Evolutionary conservation across 495 filamentous ascomycete species (phyloP).

Genomic region (Penicillium alfredii): DNA sequence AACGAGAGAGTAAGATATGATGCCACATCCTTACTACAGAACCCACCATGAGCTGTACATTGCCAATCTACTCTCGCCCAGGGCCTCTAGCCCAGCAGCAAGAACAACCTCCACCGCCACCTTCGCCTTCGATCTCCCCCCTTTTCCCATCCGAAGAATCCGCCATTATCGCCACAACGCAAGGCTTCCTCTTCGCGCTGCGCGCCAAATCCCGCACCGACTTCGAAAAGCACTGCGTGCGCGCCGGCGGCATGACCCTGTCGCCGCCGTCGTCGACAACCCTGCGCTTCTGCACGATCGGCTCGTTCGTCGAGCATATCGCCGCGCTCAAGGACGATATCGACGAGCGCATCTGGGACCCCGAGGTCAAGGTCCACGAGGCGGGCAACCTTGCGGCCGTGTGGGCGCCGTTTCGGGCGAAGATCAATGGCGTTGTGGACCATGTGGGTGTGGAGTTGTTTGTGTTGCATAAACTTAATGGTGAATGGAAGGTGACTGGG

Average conservation of each 20-base stretch:
- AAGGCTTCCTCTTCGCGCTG: slow-evolving; percentile 32
- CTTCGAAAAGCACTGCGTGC: slow-evolving; percentile 36
- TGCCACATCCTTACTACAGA: neutral
- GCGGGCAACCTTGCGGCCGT: slow-evolving; percentile 30
- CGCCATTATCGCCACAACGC: slow-evolving; percentile 28
- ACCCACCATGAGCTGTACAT: slow-evolving; percentile 27
- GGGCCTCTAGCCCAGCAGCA: neutral
- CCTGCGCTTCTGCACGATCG: slow-evolving; percentile 38
- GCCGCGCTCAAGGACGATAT: slow-evolving; percentile 26
- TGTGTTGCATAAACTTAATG: slow-evolving; percentile 33
- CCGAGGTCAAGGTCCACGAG: slow-evolving; percentile 31
- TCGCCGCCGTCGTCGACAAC: slow-evolving; percentile 26
- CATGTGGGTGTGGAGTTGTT: slow-evolving; percentile 40
- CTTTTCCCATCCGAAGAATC: slow-evolving; percentile 24
- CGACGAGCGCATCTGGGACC: slow-evolving; percentile 36
- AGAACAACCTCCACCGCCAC: too few species aligned
- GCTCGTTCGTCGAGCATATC: slow-evolving; percentile 34
- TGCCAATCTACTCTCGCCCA: slow-evolving; percentile 4
- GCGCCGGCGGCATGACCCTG: slow-evolving; percentile 36
- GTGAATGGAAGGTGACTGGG: slow-evolving; percentile 37
- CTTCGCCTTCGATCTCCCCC: too few species aligned
- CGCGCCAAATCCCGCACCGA: slow-evolving; percentile 27
- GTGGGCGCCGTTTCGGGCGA: slow-evolving; percentile 38
- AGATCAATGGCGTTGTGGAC: slow-evolving; percentile 35
- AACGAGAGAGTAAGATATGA: too few species aligned